Conservation (phyloP, 306 rosid species). For the Phaseolus lunatus region DNA sequence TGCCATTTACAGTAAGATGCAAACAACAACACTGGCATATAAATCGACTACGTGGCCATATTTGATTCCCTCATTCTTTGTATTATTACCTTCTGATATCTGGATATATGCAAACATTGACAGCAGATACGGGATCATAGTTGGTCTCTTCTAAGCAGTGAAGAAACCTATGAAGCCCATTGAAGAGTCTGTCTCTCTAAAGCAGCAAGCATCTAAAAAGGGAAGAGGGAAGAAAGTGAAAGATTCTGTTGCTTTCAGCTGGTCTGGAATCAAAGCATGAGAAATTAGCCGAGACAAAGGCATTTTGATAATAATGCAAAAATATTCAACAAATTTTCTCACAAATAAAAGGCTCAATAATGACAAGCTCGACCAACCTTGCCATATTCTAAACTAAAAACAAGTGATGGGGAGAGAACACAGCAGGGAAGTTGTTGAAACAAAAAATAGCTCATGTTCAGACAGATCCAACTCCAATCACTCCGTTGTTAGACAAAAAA, state of each 20-base stretch:
- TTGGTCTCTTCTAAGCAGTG: slow-evolving; percentile 28
- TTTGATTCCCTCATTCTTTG: slow-evolving; percentile 23
- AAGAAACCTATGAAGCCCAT: slow-evolving; percentile 26
- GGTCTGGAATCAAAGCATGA: slow-evolving; percentile 36
- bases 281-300: slow-evolving; percentile 28
- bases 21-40: slow-evolving; percentile 8
- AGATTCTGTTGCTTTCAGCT: slow-evolving; percentile 21
- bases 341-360: background rate
- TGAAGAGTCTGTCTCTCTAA: slow-evolving; percentile 37
- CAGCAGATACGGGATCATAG: background rate
- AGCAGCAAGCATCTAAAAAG: slow-evolving; percentile 4
- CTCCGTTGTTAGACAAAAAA: background rate
- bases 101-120: slow-evolving; percentile 3
- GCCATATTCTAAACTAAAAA: background rate
- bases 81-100: background rate
- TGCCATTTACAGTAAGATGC: slow-evolving; percentile 12
- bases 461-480: slow-evolving; percentile 1
- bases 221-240: slow-evolving; percentile 11
- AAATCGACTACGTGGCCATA: background rate
- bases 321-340: slow-evolving; percentile 6
- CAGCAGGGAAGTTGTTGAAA: background rate
- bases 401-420: slow-evolving; percentile 14
- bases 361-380: slow-evolving; percentile 35
- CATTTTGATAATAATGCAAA: slow-evolving; percentile 9
- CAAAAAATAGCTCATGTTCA: slow-evolving; percentile 14